Base-by-base conservation (phyloP, 805 yeast species). In the Cyberlindnera sargentensis region DNA sequence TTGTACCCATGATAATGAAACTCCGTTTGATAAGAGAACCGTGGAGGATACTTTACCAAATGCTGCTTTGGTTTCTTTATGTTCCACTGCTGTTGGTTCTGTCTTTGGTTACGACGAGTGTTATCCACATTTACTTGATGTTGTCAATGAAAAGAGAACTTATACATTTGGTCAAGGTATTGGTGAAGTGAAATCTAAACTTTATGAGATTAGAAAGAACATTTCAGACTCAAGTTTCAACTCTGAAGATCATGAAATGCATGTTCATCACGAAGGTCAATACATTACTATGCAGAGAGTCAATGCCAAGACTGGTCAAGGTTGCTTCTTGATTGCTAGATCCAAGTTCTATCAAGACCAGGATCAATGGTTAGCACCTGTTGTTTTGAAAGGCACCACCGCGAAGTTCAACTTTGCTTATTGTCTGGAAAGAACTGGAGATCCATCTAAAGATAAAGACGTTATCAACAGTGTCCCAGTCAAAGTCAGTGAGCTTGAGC, bases 1-100 rank as follows among this genome's bases (percentile, higher is more conserved):
- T 59, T 91, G 97, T 57, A 90, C 98, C 2, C 99, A 91, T 62
- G 99, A 91, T 62, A 91, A 91, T 58, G 93, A 89, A 64, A 82
- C 80, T 23, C 95, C 97, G 2, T 75, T 72, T 36, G 95, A 91
- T 53, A 88, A 84, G 64, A 78, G 98, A 60, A 89, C 96, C 0
- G 83, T 87, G 2, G 96, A 90, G 58, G 99, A 91, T 57, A 90
- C 98, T 0, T 70, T 91, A 36, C 95, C 97, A 8, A 91, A 84
- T 56, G 97, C 97, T 3, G 99, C 96, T 0, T 70, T 91, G 41
- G 97, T 93, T 4, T 82, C 97, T 0, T 76, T 91, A 60, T 90
- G 98, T 56, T 80, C 95, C 1, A 85, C 95, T 42, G 96, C 97
- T 2, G 82, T 89, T 37, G 99, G 99, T 3, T 83, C 96, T 1